phyloP scores from a whole-genome alignment of 768 basidiomycete genomes.

The Leccinum arenicola region DNA sequence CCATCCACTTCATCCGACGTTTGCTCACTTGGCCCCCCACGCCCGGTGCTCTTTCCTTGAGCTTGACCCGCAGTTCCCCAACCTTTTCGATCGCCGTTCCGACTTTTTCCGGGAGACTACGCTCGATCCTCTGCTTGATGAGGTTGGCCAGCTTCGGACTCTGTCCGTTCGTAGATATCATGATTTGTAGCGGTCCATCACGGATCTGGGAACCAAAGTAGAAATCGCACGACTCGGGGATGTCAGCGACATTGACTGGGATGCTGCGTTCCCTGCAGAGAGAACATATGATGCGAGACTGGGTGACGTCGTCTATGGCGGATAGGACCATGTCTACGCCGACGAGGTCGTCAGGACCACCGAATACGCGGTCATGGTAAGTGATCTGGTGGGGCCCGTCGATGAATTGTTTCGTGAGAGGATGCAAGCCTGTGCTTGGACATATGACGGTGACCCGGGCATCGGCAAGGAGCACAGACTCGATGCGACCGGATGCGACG shows the following conservation, averaged over 20 bases:
- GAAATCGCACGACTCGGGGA: conserved; percentile 95
- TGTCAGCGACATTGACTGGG: conserved; percentile 95
- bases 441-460: conserved; percentile 76
- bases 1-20: conserved; percentile 91
- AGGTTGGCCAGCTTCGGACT: conserved; percentile 89
- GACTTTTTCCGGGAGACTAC: conserved; percentile 63
- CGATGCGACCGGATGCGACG: conserved; percentile 85
- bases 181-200: conserved; percentile 86
- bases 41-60: conserved; percentile 81
- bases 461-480: conserved; percentile 79
- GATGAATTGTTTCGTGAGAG: conserved; percentile 54
- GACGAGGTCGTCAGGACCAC: conserved; percentile 60
- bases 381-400: conserved; percentile 48
- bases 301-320: conserved; percentile 80
- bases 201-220: conserved; percentile 96
- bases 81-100: conserved; percentile 80
- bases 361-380: conserved; percentile 69
- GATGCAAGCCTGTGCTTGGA: conserved; percentile 64
- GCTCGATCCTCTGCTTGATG: conserved; percentile 67
- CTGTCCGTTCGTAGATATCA: conserved; percentile 94
- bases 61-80: conserved; percentile 64
- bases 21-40: conserved; percentile 75
- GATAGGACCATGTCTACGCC: conserved; percentile 86
- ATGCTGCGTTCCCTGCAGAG: conserved; percentile 67
- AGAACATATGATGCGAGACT: conserved; percentile 69